These are phyloP conservation scores for Kwoniella sp. DNA, from an alignment of 768 basidiomycete species.

Conservation along the genomic window DNA sequence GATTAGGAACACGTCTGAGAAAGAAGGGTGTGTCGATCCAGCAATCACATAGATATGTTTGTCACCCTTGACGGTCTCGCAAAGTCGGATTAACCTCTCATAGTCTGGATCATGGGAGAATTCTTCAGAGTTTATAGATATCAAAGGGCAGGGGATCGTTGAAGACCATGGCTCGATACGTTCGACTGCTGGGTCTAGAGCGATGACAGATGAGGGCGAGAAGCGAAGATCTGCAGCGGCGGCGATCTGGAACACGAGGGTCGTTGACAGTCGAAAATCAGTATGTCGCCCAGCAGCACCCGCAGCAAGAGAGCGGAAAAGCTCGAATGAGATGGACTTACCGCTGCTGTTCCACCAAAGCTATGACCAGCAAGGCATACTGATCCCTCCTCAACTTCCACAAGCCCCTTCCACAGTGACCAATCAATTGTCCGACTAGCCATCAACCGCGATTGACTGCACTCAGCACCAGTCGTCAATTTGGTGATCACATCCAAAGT, in stretches of 20 bases:
- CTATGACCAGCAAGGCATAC: conserved; percentile 21
- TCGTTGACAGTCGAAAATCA: too few relatives aligned
- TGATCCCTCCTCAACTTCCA: conserved; percentile 18
- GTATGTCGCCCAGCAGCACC: too few relatives aligned
- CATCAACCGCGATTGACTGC: conserved; percentile 2
- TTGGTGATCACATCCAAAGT: conserved; percentile 12
- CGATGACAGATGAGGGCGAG: conserved; percentile 16
- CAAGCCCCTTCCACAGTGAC: conserved; percentile 5
- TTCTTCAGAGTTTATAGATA: conserved; percentile 24
- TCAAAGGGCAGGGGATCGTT: conserved; percentile 20
- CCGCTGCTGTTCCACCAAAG: conserved; percentile 23
- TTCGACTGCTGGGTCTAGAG: conserved; percentile 25
- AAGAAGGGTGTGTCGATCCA: conserved; percentile 22
- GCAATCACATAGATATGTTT: conserved; percentile 20
- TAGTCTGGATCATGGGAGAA: conserved; percentile 20
- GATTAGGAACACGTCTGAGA: conserved; percentile 28
- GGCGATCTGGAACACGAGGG: conserved; percentile 12
- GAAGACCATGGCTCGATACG: conserved; percentile 23
- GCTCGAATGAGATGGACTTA: conserved; percentile 5
- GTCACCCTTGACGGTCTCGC: conserved; percentile 10
- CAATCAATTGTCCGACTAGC: conserved; percentile 25
- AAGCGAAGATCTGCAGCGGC: conserved; percentile 23
- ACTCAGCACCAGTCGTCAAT: conserved; percentile 7
- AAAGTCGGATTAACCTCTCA: conserved; percentile 11
- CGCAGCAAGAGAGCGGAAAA: too few relatives aligned